Evolutionary conservation across 257 asterid genomes (phyloP), one percentile per base, ranked within the genome.

Genomic region (Capsicum baccatum): DNA sequence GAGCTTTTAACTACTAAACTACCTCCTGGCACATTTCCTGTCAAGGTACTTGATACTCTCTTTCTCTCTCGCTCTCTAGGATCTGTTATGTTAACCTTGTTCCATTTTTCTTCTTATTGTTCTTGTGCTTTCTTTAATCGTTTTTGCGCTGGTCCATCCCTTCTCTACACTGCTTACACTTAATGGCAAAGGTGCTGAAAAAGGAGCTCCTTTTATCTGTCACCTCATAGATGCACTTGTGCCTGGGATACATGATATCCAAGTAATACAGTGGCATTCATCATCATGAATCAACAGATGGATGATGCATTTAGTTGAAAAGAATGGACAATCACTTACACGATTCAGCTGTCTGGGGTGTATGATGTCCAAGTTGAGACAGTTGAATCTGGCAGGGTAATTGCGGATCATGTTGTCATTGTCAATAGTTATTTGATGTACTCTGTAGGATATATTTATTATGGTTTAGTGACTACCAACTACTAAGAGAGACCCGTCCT

Each of bases 1-100:
- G 99, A 97, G 94, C 95, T 97, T 84, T 89, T 97, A 92, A 97
- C 99, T 69, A 97, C 99, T 50, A 97, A 94, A 86, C 92, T 97
- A 84, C 99, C 99, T 83, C 84, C 87, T 80, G 98, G 97, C 86
- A 95, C 99, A 48, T 97, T 97, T 87, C 99, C 99, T 67, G 98
- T 91, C 88, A 97, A 97, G 99, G 99, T 97, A 97, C 83, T 57
- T 85, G 81, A 52, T 76, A 13, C 39, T 3, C 21, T 26, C 3
- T 52, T 63, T 39, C 52, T 37, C 54, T 68, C 50, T 14, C 76
- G 37, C 76, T 50, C 33, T 26, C 33, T 26, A 26, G 33, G 37
- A 71, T 71, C 48, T 76, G 8, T 76, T 54, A 21, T 26, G 60
- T 19, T 74, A 19, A 12, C 16, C 60, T 74, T 50, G 17, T 50